Base-by-base conservation (phyloP, 305 asterid species). In the Salvia sclarea region DNA sequence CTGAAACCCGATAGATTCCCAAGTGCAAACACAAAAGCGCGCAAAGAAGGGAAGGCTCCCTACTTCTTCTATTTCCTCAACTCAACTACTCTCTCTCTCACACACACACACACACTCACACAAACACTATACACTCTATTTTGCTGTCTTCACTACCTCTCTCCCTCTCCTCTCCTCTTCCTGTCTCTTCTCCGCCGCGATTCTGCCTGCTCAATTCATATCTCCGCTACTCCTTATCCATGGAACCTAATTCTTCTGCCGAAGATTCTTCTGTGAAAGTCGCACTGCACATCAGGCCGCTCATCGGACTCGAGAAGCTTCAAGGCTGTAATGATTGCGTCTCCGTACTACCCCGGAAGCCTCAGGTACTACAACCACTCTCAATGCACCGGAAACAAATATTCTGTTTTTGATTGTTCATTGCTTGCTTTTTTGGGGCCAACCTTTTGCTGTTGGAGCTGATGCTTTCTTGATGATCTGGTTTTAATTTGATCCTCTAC, bases 271-370 rank as follows among this genome's bases (percentile, higher is more conserved):
- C 91, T 84, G 99, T 95, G 6, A 95, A 95, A 85, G 99, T 95
- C 25, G 98, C 98, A 5, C 95, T 95, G 79, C 98, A 95, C 69
- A 78, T 88, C 17, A 81, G 99, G 82, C 99, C 99, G 52, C 94
- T 92, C 61, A 82, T 95, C 49, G 97, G 96, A 43, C 97, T 88
- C 72, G 98, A 95, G 76, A 86, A 69, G 82, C 89, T 95, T 79
- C 99, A 86, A 81, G 98, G 96, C 44, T 95, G 99, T 78, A 84
- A 92, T 71, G 99, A 95, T 80, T 95, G 99, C 78, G 98, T 88
- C 18, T 69, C 96, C 56, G 79, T 95, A 41, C 90, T 81, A 44
- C 78, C 92, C 66, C 92, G 88, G 72, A 92, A 95, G 73, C 98
- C 97, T 78, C 99, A 95, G 99, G 99, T 95, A 85, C 81, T 48